Base-by-base conservation (phyloP, 306 rosid genomes). In the Comarum palustre region DNA sequence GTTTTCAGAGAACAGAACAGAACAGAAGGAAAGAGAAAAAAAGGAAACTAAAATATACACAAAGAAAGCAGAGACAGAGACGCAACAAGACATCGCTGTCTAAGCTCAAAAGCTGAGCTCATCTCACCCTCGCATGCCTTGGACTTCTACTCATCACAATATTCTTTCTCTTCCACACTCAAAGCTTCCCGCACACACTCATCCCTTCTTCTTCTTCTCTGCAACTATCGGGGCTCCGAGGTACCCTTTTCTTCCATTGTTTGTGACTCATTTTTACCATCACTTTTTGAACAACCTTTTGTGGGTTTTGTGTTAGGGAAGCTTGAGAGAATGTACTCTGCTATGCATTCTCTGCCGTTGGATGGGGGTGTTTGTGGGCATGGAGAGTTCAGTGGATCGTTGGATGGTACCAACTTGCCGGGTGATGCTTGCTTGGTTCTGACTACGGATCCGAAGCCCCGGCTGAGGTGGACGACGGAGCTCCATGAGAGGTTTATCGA, bases 391-490 rank as follows among this genome's bases (percentile, higher is more conserved):
- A 84, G 75, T 78, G 87, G 86, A 71, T 52, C 90, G 73, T 72
- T 86, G 48, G 90, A 86, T 51, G 90, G 86, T 15, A 83, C 87
- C 3, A 86, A 78, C 68, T 70, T 86, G 58, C 87, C 86, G 1
- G 87, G 87, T 6, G 90, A 86, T 43, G 90, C 84, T 81, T 83
- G 87, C 68, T 75, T 86, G 73, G 90, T 86, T 65, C 79, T 86
- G 20, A 83, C 90, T 14, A 66, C 90, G 73, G 90, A 86, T 83
- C 90, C 90, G 19, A 86, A 86, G 76, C 90, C 90, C 29, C 79
- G 90, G 41, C 82, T 86, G 31, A 80, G 90, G 46, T 86, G 90
- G 90, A 86, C 90, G n/a, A 75, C 77, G 43, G 90, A 86, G 87
- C 90, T 86, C 62, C 90, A 86, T 38, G 90, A 86, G 75, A 77